Evolutionary conservation across 164 flowering plant genomes (phyloP).

Genomic region (Malania oleifera): DNA sequence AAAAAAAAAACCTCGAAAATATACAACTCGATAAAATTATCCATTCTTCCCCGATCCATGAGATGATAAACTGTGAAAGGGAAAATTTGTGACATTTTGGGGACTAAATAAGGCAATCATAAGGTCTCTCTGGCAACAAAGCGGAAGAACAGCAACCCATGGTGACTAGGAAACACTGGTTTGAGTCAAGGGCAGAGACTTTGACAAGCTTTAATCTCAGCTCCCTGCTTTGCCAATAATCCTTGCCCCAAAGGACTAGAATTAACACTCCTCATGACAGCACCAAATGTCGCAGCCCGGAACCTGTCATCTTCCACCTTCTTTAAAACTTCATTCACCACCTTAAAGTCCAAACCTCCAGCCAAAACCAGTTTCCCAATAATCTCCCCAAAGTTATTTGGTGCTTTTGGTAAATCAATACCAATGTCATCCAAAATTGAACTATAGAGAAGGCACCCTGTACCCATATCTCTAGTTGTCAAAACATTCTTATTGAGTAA

Average conservation of each 20-base stretch:
- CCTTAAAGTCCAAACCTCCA: conserved; percentile 53
- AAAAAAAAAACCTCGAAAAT: too few relatives aligned
- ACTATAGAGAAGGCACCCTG: conserved; percentile 66
- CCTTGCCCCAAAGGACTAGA: conserved; percentile 38
- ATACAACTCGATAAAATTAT: too few relatives aligned
- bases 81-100: too few relatives aligned
- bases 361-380: conserved; percentile 51
- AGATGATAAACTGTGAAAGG: too few relatives aligned
- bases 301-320: conserved; percentile 52
- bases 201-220: conserved; percentile 58
- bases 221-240: conserved; percentile 50
- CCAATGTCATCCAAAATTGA: conserved; percentile 67
- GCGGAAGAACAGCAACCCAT: too few relatives aligned
- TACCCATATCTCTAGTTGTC: conserved; percentile 42
- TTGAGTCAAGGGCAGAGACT: too few relatives aligned
- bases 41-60: too few relatives aligned
- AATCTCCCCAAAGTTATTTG: conserved; percentile 73
- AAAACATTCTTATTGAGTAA: conserved; percentile 50
- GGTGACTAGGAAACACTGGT: too few relatives aligned
- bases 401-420: conserved; percentile 88
- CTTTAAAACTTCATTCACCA: conserved; percentile 50
- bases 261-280: conserved; percentile 30
- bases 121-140: too few relatives aligned
- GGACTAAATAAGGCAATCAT: too few relatives aligned
- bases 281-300: conserved; percentile 45